Evolutionary conservation across 495 filamentous ascomycete species (phyloP).

Genomic region (Friedmanniomyces simplex): DNA sequence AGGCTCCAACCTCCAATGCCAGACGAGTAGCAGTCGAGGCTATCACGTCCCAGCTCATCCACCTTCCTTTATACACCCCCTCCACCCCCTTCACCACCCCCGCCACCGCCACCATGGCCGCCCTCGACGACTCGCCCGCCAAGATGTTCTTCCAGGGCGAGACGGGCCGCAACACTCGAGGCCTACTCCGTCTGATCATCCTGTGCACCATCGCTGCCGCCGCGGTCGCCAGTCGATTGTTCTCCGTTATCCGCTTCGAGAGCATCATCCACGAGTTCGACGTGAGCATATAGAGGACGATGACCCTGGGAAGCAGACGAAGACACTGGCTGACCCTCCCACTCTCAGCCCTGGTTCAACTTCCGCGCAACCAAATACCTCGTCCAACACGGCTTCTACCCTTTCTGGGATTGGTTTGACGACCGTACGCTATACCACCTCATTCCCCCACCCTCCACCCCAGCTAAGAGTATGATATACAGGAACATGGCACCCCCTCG

Average conservation of each 20-base stretch:
- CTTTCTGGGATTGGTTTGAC: slow-evolving; percentile 99
- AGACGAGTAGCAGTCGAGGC: no score
- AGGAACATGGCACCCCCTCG: slow-evolving; percentile 99
- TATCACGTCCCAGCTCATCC: no score
- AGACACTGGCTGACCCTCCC: slow-evolving; percentile 13
- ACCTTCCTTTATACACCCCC: background rate
- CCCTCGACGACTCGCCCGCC: background rate
- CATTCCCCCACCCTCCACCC: background rate
- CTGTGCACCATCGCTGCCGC: slow-evolving; percentile 84
- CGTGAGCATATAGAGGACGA: slow-evolving; percentile 36
- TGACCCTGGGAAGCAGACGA: no score
- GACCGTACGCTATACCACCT: slow-evolving; percentile 54
- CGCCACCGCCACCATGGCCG: slow-evolving; percentile 2
- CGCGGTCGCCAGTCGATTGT: slow-evolving; percentile 86
- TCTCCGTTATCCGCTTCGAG: slow-evolving; percentile 98
- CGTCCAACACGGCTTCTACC: slow-evolving; percentile 91
- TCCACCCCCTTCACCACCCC: background rate
- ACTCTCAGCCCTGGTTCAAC: slow-evolving; percentile 99
- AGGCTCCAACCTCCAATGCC: no score
- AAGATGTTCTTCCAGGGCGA: slow-evolving; percentile 50
- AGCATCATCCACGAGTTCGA: slow-evolving; percentile 93
- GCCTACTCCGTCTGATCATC: slow-evolving; percentile 82
- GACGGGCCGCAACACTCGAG: slow-evolving; percentile 65
- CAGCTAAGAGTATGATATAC: background rate
- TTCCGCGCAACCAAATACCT: slow-evolving; percentile 98